Conservation (phyloP, 129 eudicot species). For the Artemisia argyi region DNA sequence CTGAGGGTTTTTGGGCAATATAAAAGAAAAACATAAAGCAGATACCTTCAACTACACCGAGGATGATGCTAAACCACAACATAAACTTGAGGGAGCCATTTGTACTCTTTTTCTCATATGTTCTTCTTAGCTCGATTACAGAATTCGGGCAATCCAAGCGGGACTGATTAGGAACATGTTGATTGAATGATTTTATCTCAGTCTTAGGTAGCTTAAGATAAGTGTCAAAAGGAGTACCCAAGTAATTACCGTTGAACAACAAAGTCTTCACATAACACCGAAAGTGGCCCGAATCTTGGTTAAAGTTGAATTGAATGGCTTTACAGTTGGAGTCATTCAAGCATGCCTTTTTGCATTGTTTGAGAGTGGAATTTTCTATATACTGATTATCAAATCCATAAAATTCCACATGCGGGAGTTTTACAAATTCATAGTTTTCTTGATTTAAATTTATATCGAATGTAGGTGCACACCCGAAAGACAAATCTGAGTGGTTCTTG, state of each 20-base stretch:
- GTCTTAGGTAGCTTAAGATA: constrained; percentile 4
- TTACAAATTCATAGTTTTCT: not conserved
- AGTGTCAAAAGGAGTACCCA: not conserved
- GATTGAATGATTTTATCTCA: not conserved
- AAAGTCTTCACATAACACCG: not conserved
- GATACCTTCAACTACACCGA: constrained; percentile 27
- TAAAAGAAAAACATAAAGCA: constrained; percentile 12
- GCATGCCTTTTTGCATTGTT: not conserved
- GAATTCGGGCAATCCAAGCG: constrained; percentile 5
- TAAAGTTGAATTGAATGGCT: not conserved
- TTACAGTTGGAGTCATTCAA: not conserved
- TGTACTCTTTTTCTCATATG: not conserved
- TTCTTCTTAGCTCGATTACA: not conserved
- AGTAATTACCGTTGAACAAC: not conserved
- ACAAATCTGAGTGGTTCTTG: constrained; percentile 6
- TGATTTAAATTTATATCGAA: not conserved
- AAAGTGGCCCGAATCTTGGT: not conserved
- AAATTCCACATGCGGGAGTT: constrained; percentile 1
- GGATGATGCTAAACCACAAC: constrained; percentile 30
- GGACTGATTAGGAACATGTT: not conserved
- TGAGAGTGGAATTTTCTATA: not conserved
- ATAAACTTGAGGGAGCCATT: constrained; percentile 20
- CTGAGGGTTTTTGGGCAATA: not conserved
- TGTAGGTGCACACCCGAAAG: constrained; percentile 1
- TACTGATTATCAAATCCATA: not conserved